Evolutionary conservation across 768 basidiomycete species (phyloP).

Genomic region (Lenzites betulinus): DNA sequence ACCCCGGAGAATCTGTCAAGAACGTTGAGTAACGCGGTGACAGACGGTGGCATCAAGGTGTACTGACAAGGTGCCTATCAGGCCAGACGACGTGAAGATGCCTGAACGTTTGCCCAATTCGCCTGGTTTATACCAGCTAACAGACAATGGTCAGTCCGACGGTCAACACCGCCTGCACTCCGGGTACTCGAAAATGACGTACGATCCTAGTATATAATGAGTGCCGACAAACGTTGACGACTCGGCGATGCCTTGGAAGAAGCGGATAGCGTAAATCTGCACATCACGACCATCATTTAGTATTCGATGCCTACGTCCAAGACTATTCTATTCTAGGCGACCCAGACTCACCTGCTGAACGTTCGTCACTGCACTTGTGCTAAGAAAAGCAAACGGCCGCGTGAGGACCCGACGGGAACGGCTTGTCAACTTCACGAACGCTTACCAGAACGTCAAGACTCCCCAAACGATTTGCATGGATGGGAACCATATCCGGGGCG

Average conservation of each 20-base stretch:
- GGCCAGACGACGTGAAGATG: conserved; percentile 67
- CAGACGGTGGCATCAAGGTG: background rate
- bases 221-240: conserved; percentile 78
- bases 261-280: conserved; percentile 68
- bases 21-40: background rate
- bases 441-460: conserved; percentile 61
- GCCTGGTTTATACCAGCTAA: conserved; percentile 68
- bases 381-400: conserved; percentile 25
- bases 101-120: conserved; percentile 74
- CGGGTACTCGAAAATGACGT: conserved; percentile 29
- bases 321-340: background rate
- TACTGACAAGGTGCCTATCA: conserved; percentile 60
- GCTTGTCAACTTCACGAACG: conserved; percentile 10
- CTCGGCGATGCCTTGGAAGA: conserved; percentile 73
- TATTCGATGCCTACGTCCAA: background rate
- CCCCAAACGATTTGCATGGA: conserved; percentile 67
- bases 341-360: conserved; percentile 51
- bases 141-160: background rate
- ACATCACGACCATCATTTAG: background rate
- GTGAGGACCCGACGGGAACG: background rate
- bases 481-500: conserved; percentile 69
- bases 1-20: conserved; percentile 59
- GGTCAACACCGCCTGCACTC: too few species aligned
- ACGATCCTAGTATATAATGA: conserved; percentile 74
- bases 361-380: conserved; percentile 56